Percentiles rank a stretch among this genome's conserved stretches.
Conservation (phyloP, 495 filamentous ascomycete species). For the Amniculicola lignicola region DNA sequence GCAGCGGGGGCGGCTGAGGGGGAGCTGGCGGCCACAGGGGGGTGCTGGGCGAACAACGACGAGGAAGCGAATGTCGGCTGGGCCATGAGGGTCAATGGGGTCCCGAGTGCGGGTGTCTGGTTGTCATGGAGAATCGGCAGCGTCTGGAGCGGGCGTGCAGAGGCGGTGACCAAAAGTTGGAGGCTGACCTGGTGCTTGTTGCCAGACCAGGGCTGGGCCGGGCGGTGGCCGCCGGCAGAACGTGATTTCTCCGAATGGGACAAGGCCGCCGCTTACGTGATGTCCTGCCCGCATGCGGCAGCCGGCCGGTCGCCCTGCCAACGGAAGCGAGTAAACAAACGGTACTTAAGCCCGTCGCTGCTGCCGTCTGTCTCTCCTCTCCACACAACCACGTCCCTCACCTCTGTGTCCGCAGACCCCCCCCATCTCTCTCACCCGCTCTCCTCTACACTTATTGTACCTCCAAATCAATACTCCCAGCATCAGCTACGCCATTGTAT, state of each 20-base stretch:
- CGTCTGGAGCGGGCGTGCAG: background rate
- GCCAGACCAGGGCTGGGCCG: background rate
- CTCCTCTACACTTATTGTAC: slow-evolving; percentile 34
- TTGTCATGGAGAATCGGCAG: slow-evolving; percentile 1
- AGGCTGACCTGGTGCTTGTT: slow-evolving; percentile 16
- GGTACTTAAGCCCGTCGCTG: slow-evolving; percentile 14
- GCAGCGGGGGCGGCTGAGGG: slow-evolving; percentile 34
- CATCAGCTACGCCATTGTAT: slow-evolving; percentile 34
- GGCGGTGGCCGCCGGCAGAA: too few species aligned
- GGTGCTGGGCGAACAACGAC: slow-evolving; percentile 24
- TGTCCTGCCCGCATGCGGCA: background rate
- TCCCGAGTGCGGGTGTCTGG: background rate
- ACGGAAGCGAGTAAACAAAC: slow-evolving; percentile 26
- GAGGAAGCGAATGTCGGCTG: slow-evolving; percentile 7
- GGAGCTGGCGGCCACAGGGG: slow-evolving; percentile 7
- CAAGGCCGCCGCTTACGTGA: too few species aligned
- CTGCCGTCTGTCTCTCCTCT: slow-evolving; percentile 25
- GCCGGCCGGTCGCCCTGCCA: slow-evolving; percentile 15
- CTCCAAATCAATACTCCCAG: slow-evolving; percentile 42
- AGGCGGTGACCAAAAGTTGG: background rate
- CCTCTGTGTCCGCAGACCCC: too few species aligned
- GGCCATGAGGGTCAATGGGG: slow-evolving; percentile 21
- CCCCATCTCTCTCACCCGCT: slow-evolving; percentile 22
- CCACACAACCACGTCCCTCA: slow-evolving; percentile 21
- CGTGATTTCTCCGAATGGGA: too few species aligned